phyloP scores from a whole-genome alignment of 257 asterid species.

The Plantago ovata region DNA sequence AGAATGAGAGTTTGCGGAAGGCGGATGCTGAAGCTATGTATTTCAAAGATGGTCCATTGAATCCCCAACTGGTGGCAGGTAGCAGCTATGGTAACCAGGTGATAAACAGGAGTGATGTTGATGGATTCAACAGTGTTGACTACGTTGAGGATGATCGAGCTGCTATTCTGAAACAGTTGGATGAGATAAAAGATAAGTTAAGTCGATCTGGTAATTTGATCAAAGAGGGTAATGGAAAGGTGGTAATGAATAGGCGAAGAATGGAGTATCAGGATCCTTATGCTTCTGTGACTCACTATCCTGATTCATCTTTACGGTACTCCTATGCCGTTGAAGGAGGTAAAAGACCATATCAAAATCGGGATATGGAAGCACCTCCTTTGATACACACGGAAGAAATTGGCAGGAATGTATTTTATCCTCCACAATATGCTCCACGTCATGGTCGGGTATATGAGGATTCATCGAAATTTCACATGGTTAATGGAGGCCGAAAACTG shows the following conservation, averaged over 20 bases:
- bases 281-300: constrained; percentile 30
- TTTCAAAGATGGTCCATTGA: constrained; percentile 34
- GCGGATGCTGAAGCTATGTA: constrained; percentile 17
- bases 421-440: constrained; percentile 33
- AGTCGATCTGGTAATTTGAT: constrained; percentile 46
- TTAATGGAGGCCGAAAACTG: constrained; percentile 39
- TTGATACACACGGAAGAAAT: constrained; percentile 39
- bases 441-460: constrained; percentile 36
- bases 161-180: constrained; percentile 62
- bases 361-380: constrained; percentile 36
- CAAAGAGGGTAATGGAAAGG: constrained; percentile 50
- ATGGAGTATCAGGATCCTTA: constrained; percentile 42
- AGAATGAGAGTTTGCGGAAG: constrained; percentile 21
- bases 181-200: constrained; percentile 56
- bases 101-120: constrained; percentile 26
- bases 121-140: constrained; percentile 32
- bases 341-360: constrained; percentile 37
- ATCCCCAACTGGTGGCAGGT: constrained; percentile 25
- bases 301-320: constrained; percentile 36
- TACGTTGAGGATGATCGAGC: constrained; percentile 45
- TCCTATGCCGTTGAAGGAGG: constrained; percentile 28
- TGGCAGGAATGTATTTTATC: constrained; percentile 48
- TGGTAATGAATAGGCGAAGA: constrained; percentile 40
- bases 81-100: constrained; percentile 31
- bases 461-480: constrained; percentile 41